Base-by-base conservation (phyloP, 495 filamentous ascomycete genomes). In the Diplogelasinospora grovesii region DNA sequence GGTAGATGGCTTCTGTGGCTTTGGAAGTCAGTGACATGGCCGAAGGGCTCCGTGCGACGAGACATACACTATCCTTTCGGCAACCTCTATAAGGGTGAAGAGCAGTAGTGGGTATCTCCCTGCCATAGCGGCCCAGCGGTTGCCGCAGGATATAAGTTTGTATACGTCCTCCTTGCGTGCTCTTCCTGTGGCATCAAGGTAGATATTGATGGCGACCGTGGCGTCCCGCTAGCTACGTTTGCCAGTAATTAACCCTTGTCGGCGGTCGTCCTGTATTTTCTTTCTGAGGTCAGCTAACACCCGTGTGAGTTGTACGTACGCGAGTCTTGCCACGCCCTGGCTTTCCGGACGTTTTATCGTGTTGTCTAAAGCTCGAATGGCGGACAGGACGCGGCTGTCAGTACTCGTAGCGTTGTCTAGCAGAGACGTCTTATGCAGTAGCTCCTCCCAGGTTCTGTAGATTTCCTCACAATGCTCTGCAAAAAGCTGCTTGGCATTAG, bases 51-150 rank as follows among this genome's bases (percentile, higher is more conserved):
- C 16, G 22, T 19, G 16, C 20, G 25, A 39, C 30, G 20, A 39
- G 37, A 39, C 37, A 15, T 39, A 39, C 37, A 39, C 30, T 19
- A 39, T 29, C 22, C 37, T 39, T 29, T 39, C 37, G 30, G 25
- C 15, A 4, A 39, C 23, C 28, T 39, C 8, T 16, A 14, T 39
- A 19, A 39, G 30, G 14, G 25, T 36, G 33, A 14, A 10, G 21
- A 36, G 19, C 33, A 36, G 15, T 16, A 36, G 33, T 20, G 33
- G 33, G 33, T 36, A 31, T 31, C 28, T 2, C 28, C 28, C 28
- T 1, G 28, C 5, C n/a, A 31, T 8, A 15, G 28, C 3, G 6
- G 33, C 33, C 33, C 19, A 36, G 33, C 33, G 33, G 15, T 36
- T 36, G 33, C 33, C 23, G 7, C 21, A 0, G 18, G 8, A 14